A percentile compares a stretch with the other conserved stretches of the same genome.
Evolutionary conservation across 2,329 filamentous ascomycete genomes (phyloP).

Genomic region (Penicillium sp.): DNA sequence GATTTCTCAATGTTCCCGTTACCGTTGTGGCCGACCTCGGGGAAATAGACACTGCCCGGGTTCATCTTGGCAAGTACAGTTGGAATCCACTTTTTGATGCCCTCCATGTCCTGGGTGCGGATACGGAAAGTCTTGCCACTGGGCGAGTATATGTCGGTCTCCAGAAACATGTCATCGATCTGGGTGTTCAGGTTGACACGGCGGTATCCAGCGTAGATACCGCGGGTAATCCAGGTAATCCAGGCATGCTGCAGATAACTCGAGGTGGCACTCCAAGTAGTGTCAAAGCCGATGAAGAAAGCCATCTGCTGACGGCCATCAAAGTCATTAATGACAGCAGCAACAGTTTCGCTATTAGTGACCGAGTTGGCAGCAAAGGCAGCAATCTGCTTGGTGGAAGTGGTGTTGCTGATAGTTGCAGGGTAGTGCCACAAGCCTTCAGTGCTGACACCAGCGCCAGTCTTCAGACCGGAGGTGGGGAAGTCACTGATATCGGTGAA

Average conservation of each 20-base stretch:
- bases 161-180: slow-evolving; percentile 63
- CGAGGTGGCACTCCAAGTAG: slow-evolving; percentile 53
- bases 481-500: slow-evolving; percentile 57
- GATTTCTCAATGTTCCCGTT: slow-evolving; percentile 51
- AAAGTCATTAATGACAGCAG: slow-evolving; percentile 61
- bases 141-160: slow-evolving; percentile 52
- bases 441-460: slow-evolving; percentile 50
- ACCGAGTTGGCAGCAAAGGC: slow-evolving; percentile 50
- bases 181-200: slow-evolving; percentile 57
- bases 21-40: slow-evolving; percentile 58
- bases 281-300: slow-evolving; percentile 57
- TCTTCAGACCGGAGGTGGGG: slow-evolving; percentile 54
- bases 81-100: slow-evolving; percentile 45
- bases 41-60: slow-evolving; percentile 51
- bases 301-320: slow-evolving; percentile 60
- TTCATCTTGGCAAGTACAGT: slow-evolving; percentile 48
- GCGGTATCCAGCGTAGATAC: slow-evolving; percentile 56
- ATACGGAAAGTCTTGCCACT: slow-evolving; percentile 51
- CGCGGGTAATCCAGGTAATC: slow-evolving; percentile 62
- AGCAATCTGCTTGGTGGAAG: slow-evolving; percentile 55
- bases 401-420: slow-evolving; percentile 54
- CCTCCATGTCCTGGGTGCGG: slow-evolving; percentile 48
- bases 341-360: slow-evolving; percentile 44
- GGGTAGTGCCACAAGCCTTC: slow-evolving; percentile 59
- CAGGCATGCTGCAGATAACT: slow-evolving; percentile 61